Base-by-base conservation (phyloP, 2,329 filamentous ascomycete species). In the Beauveria caledonica region DNA sequence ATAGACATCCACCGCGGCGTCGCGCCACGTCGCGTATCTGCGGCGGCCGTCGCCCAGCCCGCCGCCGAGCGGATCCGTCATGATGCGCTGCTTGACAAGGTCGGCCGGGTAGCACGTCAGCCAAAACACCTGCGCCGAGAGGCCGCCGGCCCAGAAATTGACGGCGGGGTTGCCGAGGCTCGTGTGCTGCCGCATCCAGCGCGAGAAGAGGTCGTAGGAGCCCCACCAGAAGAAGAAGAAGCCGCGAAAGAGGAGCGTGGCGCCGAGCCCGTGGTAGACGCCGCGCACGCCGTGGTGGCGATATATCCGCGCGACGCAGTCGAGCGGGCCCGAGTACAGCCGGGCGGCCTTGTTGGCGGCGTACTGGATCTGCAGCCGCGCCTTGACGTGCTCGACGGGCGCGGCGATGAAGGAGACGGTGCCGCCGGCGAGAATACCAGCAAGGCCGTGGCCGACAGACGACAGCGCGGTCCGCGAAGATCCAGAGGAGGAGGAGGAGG, bases 211-310 rank as follows among this genome's bases (percentile, higher is more conserved):
- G 68, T 97, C 93, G 77, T 99, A 99, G 62, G 86, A 89, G n/a
- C 87, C 86, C 94, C 94, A 99, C 92, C 92, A 97, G 78, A 88
- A 94, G 81, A 96, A 97, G 80, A 99, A 99, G 77, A 93, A 96
- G 15, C 86, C 85, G 19, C 94, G 84, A 77, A 97, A 97, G 52
- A 97, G 74, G 53, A 97, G 78, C 0, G 94, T 97, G 1, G 94
- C 90, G 42, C 76, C 78, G 13, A 99, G 81, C 0, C 94, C 94
- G 70, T 91, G 92, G 73, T 93, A 99, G 8, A 99, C 73, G 40
- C 93, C 94, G 23, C 74, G 71, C 3, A 97, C 68, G 50, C 94
- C 93, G 72, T 97, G 91, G 55, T 77, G 72, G n/a, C 71, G 68
- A 70, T 83, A 83, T 50, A 90, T 85, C 74, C 91, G 93, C 66